Base-by-base conservation (phyloP, 495 filamentous ascomycete species). In the Ramalina intermedia region DNA sequence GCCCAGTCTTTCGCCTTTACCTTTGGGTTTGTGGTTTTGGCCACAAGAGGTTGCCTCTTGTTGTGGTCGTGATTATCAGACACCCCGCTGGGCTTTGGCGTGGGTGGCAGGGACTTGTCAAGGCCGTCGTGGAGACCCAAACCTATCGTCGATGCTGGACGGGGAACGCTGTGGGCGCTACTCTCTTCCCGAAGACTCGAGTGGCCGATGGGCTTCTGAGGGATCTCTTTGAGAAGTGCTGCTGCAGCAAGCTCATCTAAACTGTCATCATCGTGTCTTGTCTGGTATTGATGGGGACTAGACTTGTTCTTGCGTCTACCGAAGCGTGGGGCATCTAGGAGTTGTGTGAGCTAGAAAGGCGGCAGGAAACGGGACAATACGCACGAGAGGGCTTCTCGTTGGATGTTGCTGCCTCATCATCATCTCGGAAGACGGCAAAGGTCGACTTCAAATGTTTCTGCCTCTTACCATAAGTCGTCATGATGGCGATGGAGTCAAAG, bases 161-260 rank as follows among this genome's bases (percentile, higher is more conserved):
- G 29, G 29, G 29, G 29, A 13, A 33, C 29, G 29, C 29, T 33
- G 29, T 33, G 8, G 12, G 7, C 12, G 29, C 29, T 33, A 0
- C 2, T 33, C 8, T 1, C 12, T 33, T 33, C 29, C 12, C 29
- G 29, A 33, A 33, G 29, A 33, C 29, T 33, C 2, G 54, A 50
- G 12, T 47, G 41, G 17, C 36, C 35, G 18, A 39, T 41, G 8
- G 48, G 41, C 40, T 52, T 23, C 12, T 52, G 41, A 29, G 44
- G 42, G 14, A 45, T 43, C 43, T 59, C 55, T 20, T 61, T 54
- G 9, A 66, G 53, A 20, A 66, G 51, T 16, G 55, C 60, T 42
- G 49, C 60, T n/a, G 44, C 37, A 46, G 55, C 65, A 41, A 66
- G 49, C 18, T 67, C 64, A 46, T 63, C 58, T 26, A 63, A 52